phyloP scores from a whole-genome alignment of 1,284 basidiomycete genomes.

The Sutorius eximius region DNA sequence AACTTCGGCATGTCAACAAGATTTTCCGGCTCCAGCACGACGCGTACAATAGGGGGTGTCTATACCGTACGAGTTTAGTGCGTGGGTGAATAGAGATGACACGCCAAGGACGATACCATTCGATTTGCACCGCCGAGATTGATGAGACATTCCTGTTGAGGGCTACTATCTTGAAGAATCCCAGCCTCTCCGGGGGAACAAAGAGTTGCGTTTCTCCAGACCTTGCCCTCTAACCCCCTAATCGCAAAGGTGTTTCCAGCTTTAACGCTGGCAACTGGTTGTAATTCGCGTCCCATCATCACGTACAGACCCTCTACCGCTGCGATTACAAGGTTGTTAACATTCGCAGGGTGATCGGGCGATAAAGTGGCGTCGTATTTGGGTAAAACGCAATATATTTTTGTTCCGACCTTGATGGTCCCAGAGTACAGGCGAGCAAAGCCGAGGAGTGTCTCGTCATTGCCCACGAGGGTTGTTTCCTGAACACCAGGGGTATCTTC shows the following conservation, averaged over 20 bases:
- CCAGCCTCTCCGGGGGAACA: constrained; percentile 63
- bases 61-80: constrained; percentile 32
- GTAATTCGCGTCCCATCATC: constrained; percentile 97
- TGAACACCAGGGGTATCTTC: constrained; percentile 16
- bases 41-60: constrained; percentile 91
- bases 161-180: constrained; percentile 39
- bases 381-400: constrained; percentile 79
- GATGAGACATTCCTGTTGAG: constrained; percentile 57
- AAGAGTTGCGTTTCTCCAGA: constrained; percentile 89
- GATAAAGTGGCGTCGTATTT: constrained; percentile 80
- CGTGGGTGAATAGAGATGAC: background rate
- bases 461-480: constrained; percentile 21
- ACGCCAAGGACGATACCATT: constrained; percentile 45
- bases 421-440: constrained; percentile 96
- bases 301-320: constrained; percentile 82
- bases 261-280: constrained; percentile 79
- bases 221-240: constrained; percentile 85
- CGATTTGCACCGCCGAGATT: constrained; percentile 82
- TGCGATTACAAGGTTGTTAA: constrained; percentile 63
- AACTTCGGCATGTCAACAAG: constrained; percentile 95
- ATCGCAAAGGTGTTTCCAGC: constrained; percentile 97
- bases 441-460: constrained; percentile 76
- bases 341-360: constrained; percentile 70
- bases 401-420: constrained; percentile 66
- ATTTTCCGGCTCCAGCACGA: constrained; percentile 87